Evolutionary conservation across 139 green algal genomes (phyloP).

Genomic region (Haematococcus sp.): DNA sequence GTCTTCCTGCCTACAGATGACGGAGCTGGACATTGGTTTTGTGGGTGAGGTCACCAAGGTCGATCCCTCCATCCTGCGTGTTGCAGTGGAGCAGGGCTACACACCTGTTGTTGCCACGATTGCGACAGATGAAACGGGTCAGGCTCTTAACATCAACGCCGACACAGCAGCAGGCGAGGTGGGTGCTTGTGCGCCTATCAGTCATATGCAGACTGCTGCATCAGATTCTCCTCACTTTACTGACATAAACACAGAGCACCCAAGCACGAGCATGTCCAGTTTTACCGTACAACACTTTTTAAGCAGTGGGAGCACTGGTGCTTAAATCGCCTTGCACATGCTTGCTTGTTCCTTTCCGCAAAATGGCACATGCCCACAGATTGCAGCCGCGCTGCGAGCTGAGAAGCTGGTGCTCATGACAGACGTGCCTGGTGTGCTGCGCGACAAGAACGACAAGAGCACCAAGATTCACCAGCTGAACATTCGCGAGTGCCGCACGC

Average conservation of each 20-base stretch:
- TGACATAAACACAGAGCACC: not conserved
- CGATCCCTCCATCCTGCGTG: slow-evolving; percentile 67
- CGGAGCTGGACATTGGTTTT: slow-evolving; percentile 90
- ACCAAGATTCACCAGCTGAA: slow-evolving; percentile 76
- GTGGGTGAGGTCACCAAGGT: slow-evolving; percentile 92
- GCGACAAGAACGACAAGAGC: slow-evolving; percentile 83
- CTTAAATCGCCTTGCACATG: not conserved
- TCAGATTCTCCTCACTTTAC: not conserved
- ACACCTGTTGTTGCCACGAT: slow-evolving; percentile 97
- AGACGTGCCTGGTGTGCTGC: slow-evolving; percentile 89
- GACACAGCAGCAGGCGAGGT: slow-evolving; percentile 97
- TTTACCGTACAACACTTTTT: not conserved
- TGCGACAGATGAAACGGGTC: slow-evolving; percentile 67
- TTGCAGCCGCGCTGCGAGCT: slow-evolving; percentile 86
- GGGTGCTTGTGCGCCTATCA: not conserved
- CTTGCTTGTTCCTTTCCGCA: not conserved
- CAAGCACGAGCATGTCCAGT: not conserved
- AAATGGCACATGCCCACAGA: slow-evolving; percentile 43
- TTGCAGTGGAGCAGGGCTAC: slow-evolving; percentile 71
- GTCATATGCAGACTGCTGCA: not conserved
- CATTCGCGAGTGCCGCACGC: slow-evolving; percentile 68
- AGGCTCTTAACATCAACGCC: slow-evolving; percentile 98
- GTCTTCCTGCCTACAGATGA: slow-evolving; percentile 64
- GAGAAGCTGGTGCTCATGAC: slow-evolving; percentile 99
- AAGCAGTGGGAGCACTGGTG: too few relatives aligned